phyloP scores from a whole-genome alignment of 805 yeast genomes.

The Yamadazyma insecticola region DNA sequence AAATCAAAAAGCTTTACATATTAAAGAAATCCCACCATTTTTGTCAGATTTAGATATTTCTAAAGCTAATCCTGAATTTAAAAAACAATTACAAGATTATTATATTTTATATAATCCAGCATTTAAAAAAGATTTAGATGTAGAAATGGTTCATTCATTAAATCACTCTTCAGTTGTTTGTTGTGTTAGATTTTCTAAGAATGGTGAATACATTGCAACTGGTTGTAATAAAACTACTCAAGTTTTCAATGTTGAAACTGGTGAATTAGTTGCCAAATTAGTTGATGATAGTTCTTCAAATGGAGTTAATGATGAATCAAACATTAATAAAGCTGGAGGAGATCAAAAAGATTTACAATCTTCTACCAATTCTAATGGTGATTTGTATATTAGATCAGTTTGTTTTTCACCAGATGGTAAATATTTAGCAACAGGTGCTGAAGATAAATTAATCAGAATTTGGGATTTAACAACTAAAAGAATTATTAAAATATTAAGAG shows the following conservation, averaged over 20 bases:
- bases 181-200: slow-evolving; percentile 88
- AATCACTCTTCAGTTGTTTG: slow-evolving; percentile 95
- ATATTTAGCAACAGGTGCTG: slow-evolving; percentile 91
- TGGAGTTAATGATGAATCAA: slow-evolving; percentile 41
- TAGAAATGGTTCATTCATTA: slow-evolving; percentile 82
- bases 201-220: slow-evolving; percentile 90
- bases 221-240: slow-evolving; percentile 97
- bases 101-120: slow-evolving; percentile 89
- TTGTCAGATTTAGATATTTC: slow-evolving; percentile 75
- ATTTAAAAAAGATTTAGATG: slow-evolving; percentile 61
- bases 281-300: slow-evolving; percentile 62
- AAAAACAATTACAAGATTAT: slow-evolving; percentile 80
- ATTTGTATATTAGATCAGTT: slow-evolving; percentile 89
- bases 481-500: slow-evolving; percentile 79
- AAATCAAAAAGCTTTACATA: slow-evolving; percentile 47
- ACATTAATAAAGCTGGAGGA: slow-evolving; percentile 26
- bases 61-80: slow-evolving; percentile 68
- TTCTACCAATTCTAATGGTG: slow-evolving; percentile 56
- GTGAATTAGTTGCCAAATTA: slow-evolving; percentile 81
- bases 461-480: slow-evolving; percentile 90
- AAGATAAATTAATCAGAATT: slow-evolving; percentile 84
- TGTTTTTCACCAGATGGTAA: slow-evolving; percentile 94
- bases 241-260: slow-evolving; percentile 88
- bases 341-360: slow-evolving; percentile 11
- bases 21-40: slow-evolving; percentile 78